phyloP scores from a whole-genome alignment of 2,329 filamentous ascomycete species.

The Penicillium sp. region DNA sequence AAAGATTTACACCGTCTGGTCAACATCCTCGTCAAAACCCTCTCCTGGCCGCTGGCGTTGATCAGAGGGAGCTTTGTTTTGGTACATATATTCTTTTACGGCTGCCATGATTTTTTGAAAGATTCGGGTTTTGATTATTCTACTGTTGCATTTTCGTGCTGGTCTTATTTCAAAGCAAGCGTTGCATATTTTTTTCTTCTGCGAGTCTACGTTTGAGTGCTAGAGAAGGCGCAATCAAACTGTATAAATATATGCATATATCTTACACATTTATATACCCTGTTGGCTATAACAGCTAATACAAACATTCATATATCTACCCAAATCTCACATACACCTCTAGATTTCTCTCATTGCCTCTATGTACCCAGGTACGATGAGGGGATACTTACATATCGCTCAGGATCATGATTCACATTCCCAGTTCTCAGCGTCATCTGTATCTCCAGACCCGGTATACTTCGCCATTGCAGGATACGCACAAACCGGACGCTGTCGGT shows the following conservation, averaged over 20 bases:
- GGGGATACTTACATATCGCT: too few relatives aligned
- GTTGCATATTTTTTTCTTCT: not conserved
- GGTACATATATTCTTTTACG: not conserved
- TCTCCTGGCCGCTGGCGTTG: constrained; percentile 12
- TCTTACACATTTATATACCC: not conserved
- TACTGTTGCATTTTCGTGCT: not conserved
- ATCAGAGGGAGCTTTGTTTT: not conserved
- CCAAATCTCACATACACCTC: not conserved
- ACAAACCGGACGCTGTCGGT: not conserved
- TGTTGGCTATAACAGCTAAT: not conserved
- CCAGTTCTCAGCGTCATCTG: not conserved
- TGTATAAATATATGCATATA: not conserved
- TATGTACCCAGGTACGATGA: too few relatives aligned
- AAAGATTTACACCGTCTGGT: constrained; percentile 14
- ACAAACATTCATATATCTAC: not conserved
- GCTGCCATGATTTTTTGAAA: not conserved
- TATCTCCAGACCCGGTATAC: too few relatives aligned
- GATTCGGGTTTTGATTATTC: not conserved
- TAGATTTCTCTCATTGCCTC: too few relatives aligned
- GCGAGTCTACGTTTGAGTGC: not conserved
- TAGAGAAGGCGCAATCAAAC: not conserved
- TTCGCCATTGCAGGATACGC: not conserved
- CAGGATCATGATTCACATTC: too few relatives aligned
- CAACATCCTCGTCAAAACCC: constrained; percentile 11
- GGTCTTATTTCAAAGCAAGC: not conserved